Evolutionary conservation across 129 eudicot species (phyloP).

Genomic region (Tagetes patula): DNA sequence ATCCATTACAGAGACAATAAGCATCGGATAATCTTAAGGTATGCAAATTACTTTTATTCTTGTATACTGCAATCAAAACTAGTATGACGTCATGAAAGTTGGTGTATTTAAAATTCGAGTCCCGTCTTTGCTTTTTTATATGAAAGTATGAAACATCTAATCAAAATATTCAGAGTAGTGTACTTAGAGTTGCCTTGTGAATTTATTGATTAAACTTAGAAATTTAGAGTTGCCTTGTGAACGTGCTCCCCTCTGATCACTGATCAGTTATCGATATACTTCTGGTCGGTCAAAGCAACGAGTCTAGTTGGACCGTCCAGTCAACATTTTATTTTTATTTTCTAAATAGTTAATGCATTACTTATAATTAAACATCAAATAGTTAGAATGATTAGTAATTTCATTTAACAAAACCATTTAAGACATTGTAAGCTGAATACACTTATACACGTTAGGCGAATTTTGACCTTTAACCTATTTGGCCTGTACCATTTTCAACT

Average conservation of each 20-base stretch:
- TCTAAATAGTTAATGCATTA: not conserved
- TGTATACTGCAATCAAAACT: too few species aligned
- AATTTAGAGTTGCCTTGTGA: too few species aligned
- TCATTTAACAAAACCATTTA: not conserved
- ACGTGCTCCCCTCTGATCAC: too few species aligned
- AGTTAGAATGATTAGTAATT: not conserved
- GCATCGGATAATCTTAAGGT: not conserved
- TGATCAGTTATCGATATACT: too few species aligned
- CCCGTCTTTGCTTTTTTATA: not conserved
- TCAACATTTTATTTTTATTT: not conserved
- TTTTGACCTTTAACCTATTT: not conserved
- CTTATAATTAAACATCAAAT: not conserved
- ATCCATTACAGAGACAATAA: not conserved
- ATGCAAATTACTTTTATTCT: not conserved
- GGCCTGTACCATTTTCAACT: not conserved
- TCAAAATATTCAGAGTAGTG: not conserved
- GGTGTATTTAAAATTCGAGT: too few species aligned
- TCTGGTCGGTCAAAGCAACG: too few species aligned
- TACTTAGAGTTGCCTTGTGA: not conserved
- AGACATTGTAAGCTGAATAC: not conserved
- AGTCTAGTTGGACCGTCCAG: too few species aligned
- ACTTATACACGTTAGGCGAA: not conserved
- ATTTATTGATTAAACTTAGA: too few species aligned
- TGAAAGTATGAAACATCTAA: not conserved
- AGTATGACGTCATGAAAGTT: not conserved